Evolutionary conservation across 1,139 yeast species (phyloP).

Genomic region (Taiozyma sp.): DNA sequence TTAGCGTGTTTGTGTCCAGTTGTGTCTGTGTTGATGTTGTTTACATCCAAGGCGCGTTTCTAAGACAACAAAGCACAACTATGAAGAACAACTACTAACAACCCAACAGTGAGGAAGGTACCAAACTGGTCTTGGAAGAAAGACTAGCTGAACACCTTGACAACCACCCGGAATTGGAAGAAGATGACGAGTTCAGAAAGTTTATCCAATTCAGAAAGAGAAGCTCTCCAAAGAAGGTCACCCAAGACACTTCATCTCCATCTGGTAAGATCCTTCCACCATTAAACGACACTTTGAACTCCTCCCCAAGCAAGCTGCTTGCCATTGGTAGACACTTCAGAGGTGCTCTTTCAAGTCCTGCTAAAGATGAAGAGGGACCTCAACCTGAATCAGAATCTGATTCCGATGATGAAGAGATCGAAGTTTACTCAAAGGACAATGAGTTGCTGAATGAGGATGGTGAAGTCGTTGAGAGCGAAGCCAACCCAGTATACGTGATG

Average conservation of each 20-base stretch:
- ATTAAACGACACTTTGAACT: slow-evolving; percentile 9
- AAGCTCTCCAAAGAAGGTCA: slow-evolving; percentile 21
- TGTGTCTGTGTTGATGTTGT: not conserved
- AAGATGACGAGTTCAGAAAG: slow-evolving; percentile 20
- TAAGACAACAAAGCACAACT: not conserved
- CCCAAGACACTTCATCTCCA: slow-evolving; percentile 9
- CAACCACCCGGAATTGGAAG: slow-evolving; percentile 27
- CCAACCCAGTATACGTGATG: slow-evolving; percentile 14
- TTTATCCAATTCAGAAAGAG: slow-evolving; percentile 22
- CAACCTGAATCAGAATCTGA: slow-evolving; percentile 5
- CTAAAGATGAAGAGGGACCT: slow-evolving; percentile 8
- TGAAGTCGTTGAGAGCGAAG: slow-evolving; percentile 9
- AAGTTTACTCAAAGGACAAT: not conserved
- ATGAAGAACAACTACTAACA: not conserved
- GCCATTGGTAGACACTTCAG: slow-evolving; percentile 17
- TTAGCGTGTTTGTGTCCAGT: not conserved
- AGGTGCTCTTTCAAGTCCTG: slow-evolving; percentile 19
- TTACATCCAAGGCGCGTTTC: not conserved
- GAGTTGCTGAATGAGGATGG: slow-evolving; percentile 7
- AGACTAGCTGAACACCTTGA: slow-evolving; percentile 24
- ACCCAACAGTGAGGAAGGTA: slow-evolving; percentile 22
- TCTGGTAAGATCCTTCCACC: slow-evolving; percentile 9
- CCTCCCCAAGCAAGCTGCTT: slow-evolving; percentile 19
- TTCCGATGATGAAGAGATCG: slow-evolving; percentile 9
- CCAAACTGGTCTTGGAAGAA: slow-evolving; percentile 25